Evolutionary conservation across 352 stramenopile genomes (phyloP).

Genomic region (Blastocystis hominis): DNA sequence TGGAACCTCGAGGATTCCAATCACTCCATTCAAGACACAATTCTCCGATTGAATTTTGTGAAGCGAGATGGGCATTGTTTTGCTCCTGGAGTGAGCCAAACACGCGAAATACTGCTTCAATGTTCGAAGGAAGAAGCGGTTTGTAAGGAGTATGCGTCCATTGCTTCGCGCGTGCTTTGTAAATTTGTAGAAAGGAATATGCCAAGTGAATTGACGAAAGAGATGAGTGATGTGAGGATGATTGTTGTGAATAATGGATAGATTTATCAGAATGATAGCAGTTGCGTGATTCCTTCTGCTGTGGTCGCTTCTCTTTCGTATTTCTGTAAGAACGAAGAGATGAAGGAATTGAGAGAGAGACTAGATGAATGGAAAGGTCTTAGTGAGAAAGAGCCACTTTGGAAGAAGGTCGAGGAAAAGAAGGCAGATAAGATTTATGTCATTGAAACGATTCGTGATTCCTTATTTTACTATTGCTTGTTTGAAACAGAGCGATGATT

Average conservation of each 20-base stretch:
- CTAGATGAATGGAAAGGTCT: background rate
- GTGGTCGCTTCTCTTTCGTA: background rate
- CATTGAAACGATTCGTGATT: background rate
- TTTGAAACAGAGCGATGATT: background rate
- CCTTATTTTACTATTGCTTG: background rate
- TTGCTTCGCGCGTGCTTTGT: background rate
- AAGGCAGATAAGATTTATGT: constrained; percentile 24
- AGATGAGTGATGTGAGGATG: constrained; percentile 1
- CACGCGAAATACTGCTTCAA: background rate
- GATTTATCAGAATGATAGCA: constrained; percentile 50
- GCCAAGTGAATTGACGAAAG: background rate
- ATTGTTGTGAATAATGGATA: background rate
- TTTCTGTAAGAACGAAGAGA: background rate
- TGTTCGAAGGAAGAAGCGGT: background rate
- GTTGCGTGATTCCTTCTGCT: background rate
- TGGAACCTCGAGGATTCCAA: background rate
- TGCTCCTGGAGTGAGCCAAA: background rate
- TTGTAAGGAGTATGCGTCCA: background rate
- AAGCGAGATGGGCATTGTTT: background rate
- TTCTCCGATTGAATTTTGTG: background rate
- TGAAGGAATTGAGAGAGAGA: background rate
- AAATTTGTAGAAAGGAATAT: background rate
- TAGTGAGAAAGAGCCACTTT: background rate
- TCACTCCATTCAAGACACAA: background rate
- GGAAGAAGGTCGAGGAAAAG: background rate